Evolutionary conservation across 768 basidiomycete genomes (phyloP).

Genomic region (Psilocybe azurescens): DNA sequence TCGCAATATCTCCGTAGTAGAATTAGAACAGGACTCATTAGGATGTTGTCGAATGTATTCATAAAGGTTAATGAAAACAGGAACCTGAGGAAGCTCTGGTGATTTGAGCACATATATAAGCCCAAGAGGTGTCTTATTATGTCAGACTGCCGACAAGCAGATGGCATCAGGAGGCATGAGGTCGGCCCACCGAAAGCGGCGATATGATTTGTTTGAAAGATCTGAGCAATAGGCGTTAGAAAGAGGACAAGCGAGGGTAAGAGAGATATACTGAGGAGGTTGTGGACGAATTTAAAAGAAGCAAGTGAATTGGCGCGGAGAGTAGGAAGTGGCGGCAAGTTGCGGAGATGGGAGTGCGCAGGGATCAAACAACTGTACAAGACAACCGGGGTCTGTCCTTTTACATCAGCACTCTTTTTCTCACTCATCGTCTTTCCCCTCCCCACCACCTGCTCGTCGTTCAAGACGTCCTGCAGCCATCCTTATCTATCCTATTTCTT

Average conservation of each 20-base stretch:
- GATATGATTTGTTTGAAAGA: slow-evolving; percentile 17
- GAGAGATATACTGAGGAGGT: not conserved
- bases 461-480: slow-evolving; percentile 6
- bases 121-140: not conserved
- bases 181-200: slow-evolving; percentile 20
- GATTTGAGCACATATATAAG: not conserved
- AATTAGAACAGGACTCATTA: not conserved
- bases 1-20: not conserved
- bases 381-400: slow-evolving; percentile 29
- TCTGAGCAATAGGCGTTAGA: not conserved
- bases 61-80: not conserved
- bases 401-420: slow-evolving; percentile 25
- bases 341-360: slow-evolving; percentile 22
- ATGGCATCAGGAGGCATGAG: slow-evolving; percentile 26
- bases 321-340: slow-evolving; percentile 25
- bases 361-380: slow-evolving; percentile 28
- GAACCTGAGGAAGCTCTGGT: not conserved
- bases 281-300: not conserved
- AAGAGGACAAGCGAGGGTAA: slow-evolving; percentile 6
- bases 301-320: slow-evolving; percentile 12
- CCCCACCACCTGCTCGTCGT: slow-evolving; percentile 24
- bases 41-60: not conserved
- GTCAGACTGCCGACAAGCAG: slow-evolving; percentile 13
- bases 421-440: slow-evolving; percentile 26
- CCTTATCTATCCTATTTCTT: slow-evolving; percentile 10